Evolutionary conservation across 2,329 filamentous ascomycete species (phyloP), one percentile per base, ranked within the genome.

Genomic region (Emydomyces testavorans): DNA sequence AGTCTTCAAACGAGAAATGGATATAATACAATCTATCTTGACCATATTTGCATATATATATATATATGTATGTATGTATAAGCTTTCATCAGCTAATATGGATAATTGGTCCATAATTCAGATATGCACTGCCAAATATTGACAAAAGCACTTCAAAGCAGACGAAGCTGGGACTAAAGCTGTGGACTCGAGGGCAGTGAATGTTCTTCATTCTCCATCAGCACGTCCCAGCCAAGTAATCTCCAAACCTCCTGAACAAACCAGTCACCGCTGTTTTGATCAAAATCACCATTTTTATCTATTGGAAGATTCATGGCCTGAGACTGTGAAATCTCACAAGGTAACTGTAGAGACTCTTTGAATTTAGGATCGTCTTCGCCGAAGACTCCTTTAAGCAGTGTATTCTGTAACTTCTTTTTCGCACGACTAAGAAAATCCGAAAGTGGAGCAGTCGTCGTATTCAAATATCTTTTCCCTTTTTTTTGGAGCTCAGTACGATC

Each of bases 241-340:
- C 66, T 61, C 77, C 77, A 80, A 1, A 79, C 59, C 53, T 78
- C 72, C 48, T 68, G 67, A 46, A 70, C 67, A 54, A 77, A 79
- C 73, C 75, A 78, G 13, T 75, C 70, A 2, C 67, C 56, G 3
- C 71, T 64, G 6, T 70, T 60, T 13, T 62, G 56, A 23, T 71
- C 62, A 4, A 65, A 64, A 2, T 2, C 38, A 31, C 42, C 28
- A 18, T 11, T 32, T 8, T 20, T 34, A 15, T 7, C 24, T n/a
- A 6, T 24, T 6, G 21, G 10, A 20, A 24, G 10, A 26, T 20
- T 23, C 15, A 31, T 37, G 24, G n/a, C 15, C 32, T 21, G 4
- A 1, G 60, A 57, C 5, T 49, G 53, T 4, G 34, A 28, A n/a
- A 21, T 28, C 8, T 41, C 7, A 15, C 23, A n/a, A 16, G 59